Evolutionary conservation across 345 rosid species (phyloP).

Genomic region (Pistacia atlantica): DNA sequence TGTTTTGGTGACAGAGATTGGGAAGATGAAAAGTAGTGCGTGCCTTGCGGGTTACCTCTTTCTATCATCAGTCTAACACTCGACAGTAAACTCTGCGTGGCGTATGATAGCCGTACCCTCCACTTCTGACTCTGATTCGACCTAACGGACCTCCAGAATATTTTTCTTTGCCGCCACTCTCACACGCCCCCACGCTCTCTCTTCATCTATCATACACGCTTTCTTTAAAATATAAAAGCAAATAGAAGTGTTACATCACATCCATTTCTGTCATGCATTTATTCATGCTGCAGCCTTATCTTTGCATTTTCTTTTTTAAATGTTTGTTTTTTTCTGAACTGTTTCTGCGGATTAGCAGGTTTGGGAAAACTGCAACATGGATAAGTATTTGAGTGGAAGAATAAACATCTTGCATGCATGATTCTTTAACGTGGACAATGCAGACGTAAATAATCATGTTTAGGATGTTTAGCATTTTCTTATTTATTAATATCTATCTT

Average conservation of each 20-base stretch:
- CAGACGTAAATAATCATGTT: background rate
- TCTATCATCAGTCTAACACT: background rate
- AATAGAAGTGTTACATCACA: slow-evolving; percentile 20
- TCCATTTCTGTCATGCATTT: background rate
- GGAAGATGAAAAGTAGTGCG: slow-evolving; percentile 32
- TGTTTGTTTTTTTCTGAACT: background rate
- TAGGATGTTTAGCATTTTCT: background rate
- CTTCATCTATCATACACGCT: background rate
- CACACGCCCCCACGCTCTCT: slow-evolving; percentile 10
- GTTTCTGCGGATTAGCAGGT: too few species aligned
- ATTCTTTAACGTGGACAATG: background rate
- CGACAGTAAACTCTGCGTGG: background rate
- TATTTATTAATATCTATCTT: background rate
- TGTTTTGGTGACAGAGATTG: background rate
- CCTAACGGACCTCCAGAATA: slow-evolving; percentile 16
- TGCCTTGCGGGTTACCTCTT: slow-evolving; percentile 49
- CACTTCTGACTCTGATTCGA: slow-evolving; percentile 29
- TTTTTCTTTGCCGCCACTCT: background rate
- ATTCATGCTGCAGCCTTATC: background rate
- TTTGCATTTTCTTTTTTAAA: background rate
- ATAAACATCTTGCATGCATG: background rate
- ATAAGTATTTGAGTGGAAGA: too few species aligned
- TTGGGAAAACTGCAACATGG: too few species aligned
- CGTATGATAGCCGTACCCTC: slow-evolving; percentile 1
- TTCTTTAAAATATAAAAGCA: background rate